Evolutionary conservation across 2,329 filamentous ascomycete species (phyloP), one percentile per base, ranked within the genome.

Genomic region (Bertia moriformis): DNA sequence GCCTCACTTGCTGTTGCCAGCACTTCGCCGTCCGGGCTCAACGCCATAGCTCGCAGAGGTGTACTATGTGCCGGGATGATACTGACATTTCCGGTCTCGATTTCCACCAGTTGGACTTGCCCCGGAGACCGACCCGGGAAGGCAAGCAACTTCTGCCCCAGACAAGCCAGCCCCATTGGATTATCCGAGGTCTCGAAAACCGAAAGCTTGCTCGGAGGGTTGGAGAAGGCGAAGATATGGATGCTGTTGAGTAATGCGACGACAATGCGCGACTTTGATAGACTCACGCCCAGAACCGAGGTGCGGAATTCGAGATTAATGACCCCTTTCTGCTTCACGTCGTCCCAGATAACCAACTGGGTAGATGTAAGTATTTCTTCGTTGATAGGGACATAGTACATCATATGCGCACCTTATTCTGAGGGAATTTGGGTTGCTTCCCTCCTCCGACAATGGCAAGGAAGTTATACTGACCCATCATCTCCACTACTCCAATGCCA

Each of bases 61-160:
- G 82, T 81, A 3, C 80, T 78, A 55, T 98, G 91, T 3, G 89
- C 91, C 1, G 87, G 86, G 42, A 96, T 86, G 55, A 98, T 94
- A 61, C 82, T 93, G 46, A 96, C 85, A 49, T 84, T 89, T 38
- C 78, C 78, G 0, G 78, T 85, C 14, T 68, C 66, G 10, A 93
- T 60, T 49, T 93, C 78, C 39, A 94, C 81, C 1, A 96, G 63
- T 55, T 95, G 88, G 19, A 96, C 80, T 51, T 98, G 91, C 12
- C 91, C 91, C 0, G 75, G 62, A 1, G 83, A 88, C 39, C 86
- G 73, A n/a, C 89, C 89, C 0, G 89, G 89, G 45, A 96, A 91
- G 1, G 81, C 84, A 4, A 94, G 65, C 24, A 78, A 66, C 46
- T 78, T 78, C 27, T 78, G 66, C 1, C 82, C 81, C 15, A 96